Evolutionary conservation across 805 yeast species (phyloP).

Genomic region (Maudiozyma barnettii): DNA sequence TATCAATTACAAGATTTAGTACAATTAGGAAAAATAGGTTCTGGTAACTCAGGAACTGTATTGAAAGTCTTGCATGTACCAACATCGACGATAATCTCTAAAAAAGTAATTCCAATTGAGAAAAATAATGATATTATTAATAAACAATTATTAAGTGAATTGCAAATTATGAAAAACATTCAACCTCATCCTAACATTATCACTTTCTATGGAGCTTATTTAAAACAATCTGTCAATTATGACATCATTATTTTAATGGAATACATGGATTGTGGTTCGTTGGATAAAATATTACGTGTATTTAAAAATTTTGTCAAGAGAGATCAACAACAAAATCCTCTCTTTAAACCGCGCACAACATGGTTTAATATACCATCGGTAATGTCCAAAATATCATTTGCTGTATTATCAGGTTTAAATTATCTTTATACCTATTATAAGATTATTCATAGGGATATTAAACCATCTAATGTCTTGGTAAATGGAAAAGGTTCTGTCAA

Average conservation of each 20-base stretch:
- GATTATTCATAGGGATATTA: slow-evolving; percentile 91
- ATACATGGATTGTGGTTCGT: slow-evolving; percentile 88
- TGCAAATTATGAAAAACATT: slow-evolving; percentile 86
- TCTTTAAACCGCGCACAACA: background rate
- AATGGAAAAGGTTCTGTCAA: slow-evolving; percentile 82
- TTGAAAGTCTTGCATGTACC: slow-evolving; percentile 83
- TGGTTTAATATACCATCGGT: slow-evolving; percentile 41
- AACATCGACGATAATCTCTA: slow-evolving; percentile 80
- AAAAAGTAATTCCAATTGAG: slow-evolving; percentile 79
- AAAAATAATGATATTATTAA: slow-evolving; percentile 41
- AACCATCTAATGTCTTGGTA: slow-evolving; percentile 87
- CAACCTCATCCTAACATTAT: slow-evolving; percentile 69
- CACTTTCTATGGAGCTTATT: slow-evolving; percentile 84
- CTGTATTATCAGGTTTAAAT: slow-evolving; percentile 70
- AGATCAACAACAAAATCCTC: slow-evolving; percentile 1
- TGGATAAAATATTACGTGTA: slow-evolving; percentile 62
- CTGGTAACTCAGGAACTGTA: slow-evolving; percentile 93
- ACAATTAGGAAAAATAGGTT: slow-evolving; percentile 68
- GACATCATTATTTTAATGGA: slow-evolving; percentile 91
- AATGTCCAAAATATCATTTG: slow-evolving; percentile 61
- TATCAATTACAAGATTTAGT: slow-evolving; percentile 59
- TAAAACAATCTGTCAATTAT: slow-evolving; percentile 39
- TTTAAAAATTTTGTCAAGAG: slow-evolving; percentile 42
- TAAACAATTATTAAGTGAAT: slow-evolving; percentile 72
- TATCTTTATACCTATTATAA: slow-evolving; percentile 77